Base-by-base conservation (phyloP, 257 asterid species). In the Datura wrightii region DNA sequence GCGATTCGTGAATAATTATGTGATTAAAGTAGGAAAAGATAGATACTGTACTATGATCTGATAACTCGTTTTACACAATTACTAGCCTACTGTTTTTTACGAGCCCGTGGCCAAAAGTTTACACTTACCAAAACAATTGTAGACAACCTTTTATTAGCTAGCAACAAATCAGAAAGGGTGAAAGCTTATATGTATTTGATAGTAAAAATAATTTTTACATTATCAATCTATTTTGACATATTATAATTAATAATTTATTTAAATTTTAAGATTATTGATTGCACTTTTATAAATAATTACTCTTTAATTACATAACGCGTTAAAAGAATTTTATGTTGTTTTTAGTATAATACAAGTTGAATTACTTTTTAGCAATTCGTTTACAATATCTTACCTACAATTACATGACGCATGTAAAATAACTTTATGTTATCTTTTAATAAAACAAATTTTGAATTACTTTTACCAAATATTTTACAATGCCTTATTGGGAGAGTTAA, bases 401-500 rank as follows among this genome's bases (percentile, higher is more conserved):
- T 24, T 24, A 24, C 31, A 24, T 24, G 1, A 24, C 31, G 31
- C 31, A 24, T 24, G 31, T 24, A 24, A 24, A 24, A 24, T 24
- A 24, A 24, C 31, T 24, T 24, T 24, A 24, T 24, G 31, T 24
- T 24, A 24, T 24, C 31, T 24, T 24, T 24, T 24, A 24, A 24
- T 24, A 24, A 24, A 24, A 24, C 31, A 24, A 24, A 24, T 24
- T 24, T 11, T 55, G 81, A 67, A 83, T 84, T 76, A 37, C 8
- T 76, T 76, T 50, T 76, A 34, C 42, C 11, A 50, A n/a, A 41
- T 13, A 37, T 56, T 36, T 34, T 10, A 72, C 82, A 86, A 87
- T 87, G 85, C 72, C 85, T 80, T 87, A 85, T 88, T 84, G 91
- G 90, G 87, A 79, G 85, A 80, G 83, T 62, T 80, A 87, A 74